Conservation (phyloP, 1,139 yeast genomes). For the Protomyces pachydermus region DNA sequence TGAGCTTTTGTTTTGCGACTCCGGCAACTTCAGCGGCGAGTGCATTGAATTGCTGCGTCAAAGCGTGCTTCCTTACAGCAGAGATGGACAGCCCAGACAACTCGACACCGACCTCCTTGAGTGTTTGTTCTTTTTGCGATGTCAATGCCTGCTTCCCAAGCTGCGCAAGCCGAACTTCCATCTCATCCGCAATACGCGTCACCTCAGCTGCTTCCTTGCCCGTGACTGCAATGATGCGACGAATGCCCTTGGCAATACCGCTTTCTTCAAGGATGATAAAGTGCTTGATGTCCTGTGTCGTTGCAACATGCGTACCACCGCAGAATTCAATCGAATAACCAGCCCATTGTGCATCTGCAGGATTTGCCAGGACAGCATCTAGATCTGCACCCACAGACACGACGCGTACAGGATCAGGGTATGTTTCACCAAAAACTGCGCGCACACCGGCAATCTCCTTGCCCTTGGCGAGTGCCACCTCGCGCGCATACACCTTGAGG, state of each 20-base stretch:
- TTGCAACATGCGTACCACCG: constrained; percentile 96
- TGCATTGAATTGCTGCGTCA: constrained; percentile 67
- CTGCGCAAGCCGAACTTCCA: constrained; percentile 54
- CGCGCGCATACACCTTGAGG: constrained; percentile 70
- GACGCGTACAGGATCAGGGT: constrained; percentile 98
- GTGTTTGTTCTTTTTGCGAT: constrained; percentile 64
- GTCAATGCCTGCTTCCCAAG: constrained; percentile 57
- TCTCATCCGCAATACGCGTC: constrained; percentile 73
- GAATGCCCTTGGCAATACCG: constrained; percentile 97
- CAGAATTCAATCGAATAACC: constrained; percentile 86
- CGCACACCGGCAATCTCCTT: constrained; percentile 75
- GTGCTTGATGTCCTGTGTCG: constrained; percentile 89
- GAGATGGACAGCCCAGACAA: constrained; percentile 79
- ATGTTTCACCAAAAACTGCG: constrained; percentile 97
- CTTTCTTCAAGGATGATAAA: constrained; percentile 86
- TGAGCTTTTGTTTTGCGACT: constrained; percentile 77
- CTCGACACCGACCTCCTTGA: constrained; percentile 78
- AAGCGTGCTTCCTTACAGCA: constrained; percentile 68
- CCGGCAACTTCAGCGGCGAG: constrained; percentile 85
- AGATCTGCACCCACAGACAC: constrained; percentile 92
- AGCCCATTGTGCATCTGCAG: constrained; percentile 68
- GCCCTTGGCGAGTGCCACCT: constrained; percentile 70
- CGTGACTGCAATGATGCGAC: constrained; percentile 96
- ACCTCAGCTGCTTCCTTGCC: constrained; percentile 87
- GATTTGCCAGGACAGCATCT: constrained; percentile 68